Evolutionary conservation across 768 basidiomycete genomes (phyloP).

Genomic region (Mycena floridula): DNA sequence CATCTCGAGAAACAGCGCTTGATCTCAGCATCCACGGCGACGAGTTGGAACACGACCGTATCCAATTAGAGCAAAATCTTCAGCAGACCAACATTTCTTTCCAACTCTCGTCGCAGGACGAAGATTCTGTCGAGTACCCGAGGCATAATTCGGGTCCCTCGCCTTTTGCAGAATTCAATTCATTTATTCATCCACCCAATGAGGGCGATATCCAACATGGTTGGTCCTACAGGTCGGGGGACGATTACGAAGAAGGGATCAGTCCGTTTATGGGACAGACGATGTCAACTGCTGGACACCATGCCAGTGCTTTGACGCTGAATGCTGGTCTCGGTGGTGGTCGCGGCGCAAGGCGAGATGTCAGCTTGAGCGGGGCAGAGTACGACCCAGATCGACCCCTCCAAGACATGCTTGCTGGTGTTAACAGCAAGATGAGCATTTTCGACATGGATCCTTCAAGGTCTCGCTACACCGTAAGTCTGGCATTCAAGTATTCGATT

Average conservation of each 20-base stretch:
- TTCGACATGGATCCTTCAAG: conserved; percentile 48
- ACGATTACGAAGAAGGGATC: conserved; percentile 62
- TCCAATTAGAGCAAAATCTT: conserved; percentile 74
- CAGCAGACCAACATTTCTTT: conserved; percentile 69
- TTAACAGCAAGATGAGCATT: conserved; percentile 48
- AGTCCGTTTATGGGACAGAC: conserved; percentile 65
- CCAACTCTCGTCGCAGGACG: conserved; percentile 52
- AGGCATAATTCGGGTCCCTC: conserved; percentile 59
- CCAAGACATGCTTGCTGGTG: conserved; percentile 63
- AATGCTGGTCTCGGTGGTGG: conserved; percentile 71
- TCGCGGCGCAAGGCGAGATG: conserved; percentile 32
- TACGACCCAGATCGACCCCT: conserved; percentile 83
- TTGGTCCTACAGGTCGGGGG: conserved; percentile 51
- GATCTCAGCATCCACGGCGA: conserved; percentile 63
- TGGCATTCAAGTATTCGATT: not conserved
- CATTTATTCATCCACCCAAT: conserved; percentile 52
- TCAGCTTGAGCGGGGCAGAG: conserved; percentile 67
- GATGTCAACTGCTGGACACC: conserved; percentile 81
- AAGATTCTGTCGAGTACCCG: conserved; percentile 60
- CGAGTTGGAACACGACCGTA: conserved; percentile 69
- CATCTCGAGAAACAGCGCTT: conserved; percentile 12
- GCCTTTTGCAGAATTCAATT: conserved; percentile 50
- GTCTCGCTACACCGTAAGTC: conserved; percentile 43
- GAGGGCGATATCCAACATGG: conserved; percentile 53
- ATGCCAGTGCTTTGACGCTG: conserved; percentile 83